Evolutionary conservation across 1,284 basidiomycete species (phyloP).

Genomic region (Pyrrhoderma lamaoense): DNA sequence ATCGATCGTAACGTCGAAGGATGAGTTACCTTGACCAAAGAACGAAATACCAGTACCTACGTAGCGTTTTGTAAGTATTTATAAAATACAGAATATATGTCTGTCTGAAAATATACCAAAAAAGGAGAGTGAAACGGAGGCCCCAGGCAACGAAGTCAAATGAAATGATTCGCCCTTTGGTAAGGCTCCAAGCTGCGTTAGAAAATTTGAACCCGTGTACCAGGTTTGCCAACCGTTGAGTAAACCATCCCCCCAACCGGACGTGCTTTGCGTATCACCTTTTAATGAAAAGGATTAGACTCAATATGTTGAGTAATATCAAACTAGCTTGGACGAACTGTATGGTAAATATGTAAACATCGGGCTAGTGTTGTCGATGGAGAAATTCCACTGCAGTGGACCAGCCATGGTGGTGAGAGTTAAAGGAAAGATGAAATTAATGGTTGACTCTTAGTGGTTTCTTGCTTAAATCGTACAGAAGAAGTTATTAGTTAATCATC

Average conservation of each 20-base stretch:
- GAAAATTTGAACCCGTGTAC: constrained; percentile 24
- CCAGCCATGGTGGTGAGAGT: constrained; percentile 9
- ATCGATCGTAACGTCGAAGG: constrained; percentile 28
- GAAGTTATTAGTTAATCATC: not conserved
- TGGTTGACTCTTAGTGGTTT: no score
- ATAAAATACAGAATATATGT: constrained; percentile 7
- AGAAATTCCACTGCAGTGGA: constrained; percentile 13
- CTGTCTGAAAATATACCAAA: constrained; percentile 24
- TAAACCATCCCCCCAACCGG: no score
- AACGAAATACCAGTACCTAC: constrained; percentile 27
- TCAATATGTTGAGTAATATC: not conserved
- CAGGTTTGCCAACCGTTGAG: constrained; percentile 26
- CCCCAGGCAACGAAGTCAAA: constrained; percentile 23
- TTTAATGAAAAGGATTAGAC: no score
- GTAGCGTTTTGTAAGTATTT: not conserved
- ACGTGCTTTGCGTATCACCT: no score
- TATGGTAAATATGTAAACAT: constrained; percentile 10
- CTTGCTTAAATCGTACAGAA: no score
- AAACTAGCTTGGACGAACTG: constrained; percentile 4
- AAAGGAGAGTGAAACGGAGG: constrained; percentile 24
- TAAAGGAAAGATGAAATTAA: not conserved
- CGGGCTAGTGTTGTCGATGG: constrained; percentile 15
- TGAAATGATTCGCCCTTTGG: constrained; percentile 22
- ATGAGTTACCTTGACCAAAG: constrained; percentile 25
- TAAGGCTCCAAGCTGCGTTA: constrained; percentile 16